Evolutionary conservation across 2,329 filamentous ascomycete species (phyloP).

Genomic region (Pyrenochaeta sp.): DNA sequence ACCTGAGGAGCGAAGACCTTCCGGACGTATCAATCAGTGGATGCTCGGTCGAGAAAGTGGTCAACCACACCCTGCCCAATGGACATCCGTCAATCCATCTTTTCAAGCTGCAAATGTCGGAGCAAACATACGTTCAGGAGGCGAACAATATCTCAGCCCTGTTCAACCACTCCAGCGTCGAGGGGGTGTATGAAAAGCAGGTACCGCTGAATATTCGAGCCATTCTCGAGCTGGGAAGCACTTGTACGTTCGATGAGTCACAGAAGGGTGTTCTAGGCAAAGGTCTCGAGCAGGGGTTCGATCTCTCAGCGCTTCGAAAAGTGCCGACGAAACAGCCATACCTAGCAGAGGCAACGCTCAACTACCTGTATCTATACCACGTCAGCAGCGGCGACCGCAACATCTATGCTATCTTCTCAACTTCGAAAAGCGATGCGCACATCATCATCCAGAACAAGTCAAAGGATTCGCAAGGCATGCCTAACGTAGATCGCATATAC

Average conservation of each 20-base stretch:
- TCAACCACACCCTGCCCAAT: conserved; percentile 91
- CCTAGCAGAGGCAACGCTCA: conserved; percentile 75
- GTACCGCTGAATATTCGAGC: conserved; percentile 87
- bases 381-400: conserved; percentile 89
- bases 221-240: conserved; percentile 86
- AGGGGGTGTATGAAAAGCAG: conserved; percentile 96
- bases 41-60: conserved; percentile 90
- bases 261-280: conserved; percentile 91
- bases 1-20: conserved; percentile 85
- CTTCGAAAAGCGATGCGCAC: conserved; percentile 78
- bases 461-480: conserved; percentile 83
- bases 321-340: conserved; percentile 75
- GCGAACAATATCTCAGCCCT: conserved; percentile 81
- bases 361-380: conserved; percentile 92
- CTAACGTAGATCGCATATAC: conserved; percentile 91
- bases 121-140: conserved; percentile 86
- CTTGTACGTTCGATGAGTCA: conserved; percentile 91
- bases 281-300: conserved; percentile 92
- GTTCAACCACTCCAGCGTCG: conserved; percentile 92
- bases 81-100: conserved; percentile 93
- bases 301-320: conserved; percentile 77
- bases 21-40: conserved; percentile 87
- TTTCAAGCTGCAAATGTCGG: conserved; percentile 90
- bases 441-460: conserved; percentile 87
- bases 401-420: conserved; percentile 93